A percentile compares a stretch with the other conserved stretches of the same genome.
Evolutionary conservation across 139 green algal species (phyloP).

Genomic region (Micractinium sp.): DNA sequence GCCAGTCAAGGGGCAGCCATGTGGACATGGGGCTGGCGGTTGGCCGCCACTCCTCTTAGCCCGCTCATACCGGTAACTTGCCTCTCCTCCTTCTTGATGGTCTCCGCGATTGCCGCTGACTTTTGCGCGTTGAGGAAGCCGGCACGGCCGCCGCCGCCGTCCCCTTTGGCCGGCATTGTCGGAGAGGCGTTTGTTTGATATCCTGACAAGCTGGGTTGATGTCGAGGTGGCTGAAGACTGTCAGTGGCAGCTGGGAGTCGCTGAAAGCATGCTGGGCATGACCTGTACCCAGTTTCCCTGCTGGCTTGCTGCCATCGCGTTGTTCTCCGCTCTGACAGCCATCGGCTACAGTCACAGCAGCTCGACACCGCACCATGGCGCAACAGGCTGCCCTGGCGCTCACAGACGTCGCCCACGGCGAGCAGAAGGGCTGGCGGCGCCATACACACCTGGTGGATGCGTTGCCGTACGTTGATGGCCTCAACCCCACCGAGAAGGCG

Average conservation of each 20-base stretch:
- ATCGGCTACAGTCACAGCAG: neutral
- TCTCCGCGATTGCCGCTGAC: slow-evolving; percentile 13
- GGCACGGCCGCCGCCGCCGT: neutral
- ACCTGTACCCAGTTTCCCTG: neutral
- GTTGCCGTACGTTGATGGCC: slow-evolving; percentile 79
- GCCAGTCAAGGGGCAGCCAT: neutral
- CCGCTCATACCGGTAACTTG: neutral
- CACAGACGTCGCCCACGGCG: slow-evolving; percentile 40
- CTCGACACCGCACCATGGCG: neutral
- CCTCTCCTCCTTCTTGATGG: slow-evolving; percentile 30
- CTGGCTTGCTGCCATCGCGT: neutral
- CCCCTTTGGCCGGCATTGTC: neutral
- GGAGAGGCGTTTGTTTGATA: too few relatives aligned
- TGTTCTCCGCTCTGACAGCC: neutral
- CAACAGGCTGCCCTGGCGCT: slow-evolving; percentile 46
- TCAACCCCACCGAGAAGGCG: slow-evolving; percentile 54
- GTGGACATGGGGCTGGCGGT: neutral
- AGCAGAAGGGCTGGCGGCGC: slow-evolving; percentile 58
- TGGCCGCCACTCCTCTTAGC: neutral
- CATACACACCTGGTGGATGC: slow-evolving; percentile 78
- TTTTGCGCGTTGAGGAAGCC: slow-evolving; percentile 14
- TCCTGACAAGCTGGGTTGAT: too few relatives aligned
- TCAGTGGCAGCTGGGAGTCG: too few relatives aligned
- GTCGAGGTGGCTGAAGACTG: too few relatives aligned
- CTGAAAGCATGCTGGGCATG: neutral